Evolutionary conservation across 2,329 filamentous ascomycete genomes (phyloP).

Genomic region (Cordyceps cateniannulata): DNA sequence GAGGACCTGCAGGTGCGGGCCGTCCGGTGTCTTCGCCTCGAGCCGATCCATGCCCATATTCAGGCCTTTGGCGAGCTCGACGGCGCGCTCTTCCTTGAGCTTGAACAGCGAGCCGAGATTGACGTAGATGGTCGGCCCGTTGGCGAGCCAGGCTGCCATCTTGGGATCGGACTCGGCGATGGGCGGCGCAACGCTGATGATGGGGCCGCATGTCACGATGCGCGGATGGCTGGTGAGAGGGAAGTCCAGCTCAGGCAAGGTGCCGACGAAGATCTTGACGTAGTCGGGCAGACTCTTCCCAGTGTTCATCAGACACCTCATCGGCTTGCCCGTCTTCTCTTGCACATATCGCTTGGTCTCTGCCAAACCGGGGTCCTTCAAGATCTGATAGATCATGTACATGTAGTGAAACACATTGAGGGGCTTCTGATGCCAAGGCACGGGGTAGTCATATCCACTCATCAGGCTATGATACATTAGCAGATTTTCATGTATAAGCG

Average conservation of each 20-base stretch:
- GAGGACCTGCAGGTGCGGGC: conserved; percentile 21
- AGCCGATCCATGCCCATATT: conserved; percentile 26
- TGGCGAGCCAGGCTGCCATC: conserved; percentile 36
- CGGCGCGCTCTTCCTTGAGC: conserved; percentile 26
- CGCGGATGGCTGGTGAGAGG: conserved; percentile 32
- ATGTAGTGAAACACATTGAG: conserved; percentile 35
- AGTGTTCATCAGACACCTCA: conserved; percentile 20
- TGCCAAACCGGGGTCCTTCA: conserved; percentile 14
- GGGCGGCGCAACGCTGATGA: conserved; percentile 28
- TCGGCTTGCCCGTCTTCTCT: conserved; percentile 12
- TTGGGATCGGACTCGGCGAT: conserved; percentile 32
- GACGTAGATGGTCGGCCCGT: conserved; percentile 38
- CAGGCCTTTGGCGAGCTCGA: conserved; percentile 33
- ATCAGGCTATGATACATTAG: conserved; percentile 27
- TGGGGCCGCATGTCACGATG: conserved; percentile 40
- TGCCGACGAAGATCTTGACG: conserved; percentile 22
- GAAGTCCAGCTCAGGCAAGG: conserved; percentile 31
- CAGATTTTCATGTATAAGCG: no score
- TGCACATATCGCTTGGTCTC: conserved; percentile 14
- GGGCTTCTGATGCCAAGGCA: conserved; percentile 36
- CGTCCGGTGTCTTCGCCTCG: neutral
- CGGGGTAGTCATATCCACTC: conserved; percentile 38
- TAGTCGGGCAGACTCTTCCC: conserved; percentile 14
- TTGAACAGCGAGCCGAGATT: conserved; percentile 38
- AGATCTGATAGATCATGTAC: conserved; percentile 17